Conservation (phyloP, 768 basidiomycete species). For the Daedaleopsis nitida region DNA sequence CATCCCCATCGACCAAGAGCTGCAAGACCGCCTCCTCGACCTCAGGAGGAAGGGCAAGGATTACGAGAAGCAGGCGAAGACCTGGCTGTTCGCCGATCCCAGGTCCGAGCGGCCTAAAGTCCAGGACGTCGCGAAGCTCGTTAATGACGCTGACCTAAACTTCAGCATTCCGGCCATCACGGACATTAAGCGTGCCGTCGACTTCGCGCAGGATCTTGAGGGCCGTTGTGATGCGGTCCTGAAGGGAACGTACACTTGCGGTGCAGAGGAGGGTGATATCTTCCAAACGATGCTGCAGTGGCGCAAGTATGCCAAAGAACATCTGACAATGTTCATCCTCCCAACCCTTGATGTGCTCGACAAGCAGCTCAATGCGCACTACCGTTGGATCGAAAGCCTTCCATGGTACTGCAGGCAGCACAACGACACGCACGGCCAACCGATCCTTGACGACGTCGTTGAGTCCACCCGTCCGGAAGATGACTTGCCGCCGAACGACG, state of each 20-base stretch:
- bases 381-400: constrained; percentile 70
- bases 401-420: constrained; percentile 82
- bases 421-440: constrained; percentile 59
- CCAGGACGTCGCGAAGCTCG: constrained; percentile 68
- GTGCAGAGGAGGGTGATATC: constrained; percentile 58
- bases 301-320: constrained; percentile 69
- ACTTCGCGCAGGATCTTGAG: constrained; percentile 80
- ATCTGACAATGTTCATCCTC: constrained; percentile 72
- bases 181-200: constrained; percentile 68
- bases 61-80: constrained; percentile 75
- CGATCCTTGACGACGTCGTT: constrained; percentile 73
- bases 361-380: constrained; percentile 64
- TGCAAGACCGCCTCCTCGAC: constrained; percentile 66
- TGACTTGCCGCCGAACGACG: constrained; percentile 75
- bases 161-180: constrained; percentile 68
- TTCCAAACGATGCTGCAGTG: constrained; percentile 76
- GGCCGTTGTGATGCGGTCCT: constrained; percentile 73
- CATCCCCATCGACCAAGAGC: constrained; percentile 68
- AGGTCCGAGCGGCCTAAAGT: constrained; percentile 61
- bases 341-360: constrained; percentile 75
- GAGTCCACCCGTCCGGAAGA: constrained; percentile 76
- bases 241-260: constrained; percentile 55
- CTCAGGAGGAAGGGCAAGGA: constrained; percentile 73
- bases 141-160: constrained; percentile 73
- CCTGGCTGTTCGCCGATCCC: constrained; percentile 64